Conservation (phyloP, 805 yeast species). For the Yarrowia yakushimensis region DNA sequence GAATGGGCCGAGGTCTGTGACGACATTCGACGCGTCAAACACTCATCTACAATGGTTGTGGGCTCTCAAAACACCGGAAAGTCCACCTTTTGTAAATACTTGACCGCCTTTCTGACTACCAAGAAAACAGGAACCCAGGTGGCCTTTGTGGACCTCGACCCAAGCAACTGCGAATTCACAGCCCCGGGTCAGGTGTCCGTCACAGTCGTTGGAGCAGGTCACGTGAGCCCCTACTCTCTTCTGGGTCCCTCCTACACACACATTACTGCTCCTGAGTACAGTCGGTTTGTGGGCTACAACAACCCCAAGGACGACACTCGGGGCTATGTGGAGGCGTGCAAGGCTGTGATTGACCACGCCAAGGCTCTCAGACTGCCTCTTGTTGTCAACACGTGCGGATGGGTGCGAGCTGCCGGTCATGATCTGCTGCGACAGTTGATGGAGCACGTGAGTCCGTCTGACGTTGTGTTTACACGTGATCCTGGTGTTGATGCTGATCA, state of each 20-base stretch:
- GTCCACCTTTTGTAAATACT: constrained; percentile 6
- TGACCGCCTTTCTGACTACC: background rate
- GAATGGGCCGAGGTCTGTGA: constrained; percentile 10
- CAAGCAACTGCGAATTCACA: constrained; percentile 5
- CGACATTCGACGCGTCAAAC: background rate
- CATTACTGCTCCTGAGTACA: background rate
- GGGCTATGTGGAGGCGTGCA: constrained; percentile 5
- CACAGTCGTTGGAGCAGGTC: background rate
- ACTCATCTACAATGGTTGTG: background rate
- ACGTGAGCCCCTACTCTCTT: background rate
- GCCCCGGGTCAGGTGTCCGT: constrained; percentile 16
- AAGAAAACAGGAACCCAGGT: background rate
- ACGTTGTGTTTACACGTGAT: constrained; percentile 19
- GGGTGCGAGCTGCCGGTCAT: constrained; percentile 22
- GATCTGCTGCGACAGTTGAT: background rate
- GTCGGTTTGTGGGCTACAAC: constrained; percentile 24
- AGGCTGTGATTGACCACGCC: background rate
- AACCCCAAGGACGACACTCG: constrained; percentile 11
- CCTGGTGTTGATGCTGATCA: constrained; percentile 22
- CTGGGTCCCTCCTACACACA: constrained; percentile 13
- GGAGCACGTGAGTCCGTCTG: background rate
- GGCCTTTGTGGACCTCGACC: constrained; percentile 21
- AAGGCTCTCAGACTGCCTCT: background rate
- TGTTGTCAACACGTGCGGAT: constrained; percentile 3
- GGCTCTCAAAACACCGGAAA: constrained; percentile 17